phyloP scores from a whole-genome alignment of 73 alveolate genomes.

The Durusdinium trenchii region DNA sequence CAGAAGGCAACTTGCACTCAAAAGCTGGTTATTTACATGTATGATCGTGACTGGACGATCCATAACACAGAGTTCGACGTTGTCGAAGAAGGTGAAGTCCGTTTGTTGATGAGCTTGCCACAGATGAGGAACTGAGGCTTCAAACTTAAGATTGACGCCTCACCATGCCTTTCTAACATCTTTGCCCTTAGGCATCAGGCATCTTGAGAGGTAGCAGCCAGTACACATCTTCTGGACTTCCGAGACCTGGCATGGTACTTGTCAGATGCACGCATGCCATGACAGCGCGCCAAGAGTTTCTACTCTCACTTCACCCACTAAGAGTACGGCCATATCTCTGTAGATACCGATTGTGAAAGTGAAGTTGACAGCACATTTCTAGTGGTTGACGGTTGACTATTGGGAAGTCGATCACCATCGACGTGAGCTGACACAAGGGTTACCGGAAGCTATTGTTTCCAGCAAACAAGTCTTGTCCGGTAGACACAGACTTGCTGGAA shows the following conservation, averaged over 20 bases:
- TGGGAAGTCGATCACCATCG: not conserved
- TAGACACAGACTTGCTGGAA: not conserved
- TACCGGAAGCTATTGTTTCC: not conserved
- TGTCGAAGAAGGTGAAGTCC: constrained; percentile 31
- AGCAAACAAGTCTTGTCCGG: not conserved
- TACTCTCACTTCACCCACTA: not conserved
- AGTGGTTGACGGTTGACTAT: too few species aligned
- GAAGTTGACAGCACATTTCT: too few species aligned
- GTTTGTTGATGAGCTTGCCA: not conserved
- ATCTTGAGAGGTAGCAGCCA: not conserved
- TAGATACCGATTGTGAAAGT: not conserved
- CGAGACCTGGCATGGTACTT: constrained; percentile 14
- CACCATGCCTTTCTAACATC: not conserved
- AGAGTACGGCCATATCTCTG: constrained; percentile 7
- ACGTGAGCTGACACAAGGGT: not conserved
- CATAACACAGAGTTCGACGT: constrained; percentile 8
- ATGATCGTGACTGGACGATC: not conserved
- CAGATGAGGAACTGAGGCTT: constrained; percentile 9
- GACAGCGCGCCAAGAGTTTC: not conserved
- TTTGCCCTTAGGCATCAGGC: not conserved
- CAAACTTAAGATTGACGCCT: not conserved
- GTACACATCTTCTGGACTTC: not conserved
- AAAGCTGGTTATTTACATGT: constrained; percentile 21
- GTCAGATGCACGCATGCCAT: not conserved
- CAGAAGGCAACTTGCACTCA: constrained; percentile 8